These are phyloP conservation scores for Aeminium ludgeri DNA, from an alignment of 495 filamentous ascomycete genomes.

Conservation along the genomic window DNA sequence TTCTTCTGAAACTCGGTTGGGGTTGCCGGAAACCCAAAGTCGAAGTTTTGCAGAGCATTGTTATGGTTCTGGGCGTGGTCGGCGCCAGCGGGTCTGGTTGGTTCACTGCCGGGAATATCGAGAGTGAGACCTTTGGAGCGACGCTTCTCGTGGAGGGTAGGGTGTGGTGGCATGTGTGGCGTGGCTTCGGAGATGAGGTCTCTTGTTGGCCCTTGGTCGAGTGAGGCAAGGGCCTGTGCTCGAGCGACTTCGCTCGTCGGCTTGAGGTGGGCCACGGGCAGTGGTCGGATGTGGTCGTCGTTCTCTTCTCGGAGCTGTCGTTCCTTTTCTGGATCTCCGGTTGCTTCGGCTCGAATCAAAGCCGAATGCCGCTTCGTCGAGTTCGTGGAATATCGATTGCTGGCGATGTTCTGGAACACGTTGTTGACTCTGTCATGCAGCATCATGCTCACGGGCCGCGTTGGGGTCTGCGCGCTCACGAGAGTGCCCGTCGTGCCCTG, in stretches of 20 bases:
- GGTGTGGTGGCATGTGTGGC: constrained; percentile 13
- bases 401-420: constrained; percentile 61
- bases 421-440: constrained; percentile 74
- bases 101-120: constrained; percentile 16
- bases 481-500: constrained; percentile 25
- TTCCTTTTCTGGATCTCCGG: constrained; percentile 60
- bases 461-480: constrained; percentile 32
- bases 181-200: constrained; percentile 3
- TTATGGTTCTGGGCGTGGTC: not conserved
- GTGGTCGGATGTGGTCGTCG: constrained; percentile 64
- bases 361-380: constrained; percentile 46
- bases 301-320: constrained; percentile 68
- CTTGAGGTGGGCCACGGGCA: constrained; percentile 40
- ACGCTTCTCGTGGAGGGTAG: constrained; percentile 16
- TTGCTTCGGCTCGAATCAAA: constrained; percentile 62
- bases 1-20: constrained; percentile 66
- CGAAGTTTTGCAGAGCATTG: constrained; percentile 30
- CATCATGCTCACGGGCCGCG: constrained; percentile 43
- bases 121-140: constrained; percentile 20
- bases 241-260: constrained; percentile 19
- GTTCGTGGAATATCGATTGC: constrained; percentile 34
- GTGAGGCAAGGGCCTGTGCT: not conserved
- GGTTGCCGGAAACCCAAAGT: constrained; percentile 60
- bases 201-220: not conserved
- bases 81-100: not conserved